phyloP scores from a whole-genome alignment of 257 asterid genomes.

The Catharanthus roseus region DNA sequence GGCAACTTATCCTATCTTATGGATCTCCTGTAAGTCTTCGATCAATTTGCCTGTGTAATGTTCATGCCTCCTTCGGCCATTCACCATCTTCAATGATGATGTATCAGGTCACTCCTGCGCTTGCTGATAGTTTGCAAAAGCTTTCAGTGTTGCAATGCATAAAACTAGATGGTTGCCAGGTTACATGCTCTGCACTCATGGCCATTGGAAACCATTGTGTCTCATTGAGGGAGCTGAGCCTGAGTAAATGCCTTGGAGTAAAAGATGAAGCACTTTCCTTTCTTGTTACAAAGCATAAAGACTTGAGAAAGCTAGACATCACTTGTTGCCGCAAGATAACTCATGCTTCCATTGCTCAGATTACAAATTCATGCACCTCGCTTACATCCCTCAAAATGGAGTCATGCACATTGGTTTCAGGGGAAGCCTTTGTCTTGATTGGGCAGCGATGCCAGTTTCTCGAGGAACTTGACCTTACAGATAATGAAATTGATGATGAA shows the following conservation, averaged over 20 bases:
- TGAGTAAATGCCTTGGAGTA: slow-evolving; percentile 78
- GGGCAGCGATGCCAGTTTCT: slow-evolving; percentile 69
- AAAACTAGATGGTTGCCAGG: slow-evolving; percentile 78
- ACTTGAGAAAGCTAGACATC: slow-evolving; percentile 68
- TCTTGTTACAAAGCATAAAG: slow-evolving; percentile 54
- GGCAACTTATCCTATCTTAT: slow-evolving; percentile 62
- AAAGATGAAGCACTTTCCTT: slow-evolving; percentile 82
- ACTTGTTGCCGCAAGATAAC: slow-evolving; percentile 87
- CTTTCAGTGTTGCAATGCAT: slow-evolving; percentile 62
- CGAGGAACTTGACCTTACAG: slow-evolving; percentile 88
- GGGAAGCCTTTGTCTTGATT: slow-evolving; percentile 60
- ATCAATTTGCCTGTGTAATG: slow-evolving; percentile 4
- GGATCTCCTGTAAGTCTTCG: slow-evolving; percentile 61
- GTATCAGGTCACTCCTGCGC: slow-evolving; percentile 73
- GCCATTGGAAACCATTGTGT: slow-evolving; percentile 71
- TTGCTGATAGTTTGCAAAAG: slow-evolving; percentile 65
- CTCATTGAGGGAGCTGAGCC: slow-evolving; percentile 64
- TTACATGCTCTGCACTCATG: slow-evolving; percentile 71
- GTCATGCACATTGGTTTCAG: slow-evolving; percentile 53
- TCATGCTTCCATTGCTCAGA: slow-evolving; percentile 49
- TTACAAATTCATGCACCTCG: slow-evolving; percentile 60
- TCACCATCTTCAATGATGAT: slow-evolving; percentile 13
- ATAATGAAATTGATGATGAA: slow-evolving; percentile 76
- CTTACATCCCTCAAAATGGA: slow-evolving; percentile 86
- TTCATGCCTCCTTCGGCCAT: not conserved